Base-by-base conservation (phyloP, 495 filamentous ascomycete genomes). In the Hypoxylon perforatum region DNA sequence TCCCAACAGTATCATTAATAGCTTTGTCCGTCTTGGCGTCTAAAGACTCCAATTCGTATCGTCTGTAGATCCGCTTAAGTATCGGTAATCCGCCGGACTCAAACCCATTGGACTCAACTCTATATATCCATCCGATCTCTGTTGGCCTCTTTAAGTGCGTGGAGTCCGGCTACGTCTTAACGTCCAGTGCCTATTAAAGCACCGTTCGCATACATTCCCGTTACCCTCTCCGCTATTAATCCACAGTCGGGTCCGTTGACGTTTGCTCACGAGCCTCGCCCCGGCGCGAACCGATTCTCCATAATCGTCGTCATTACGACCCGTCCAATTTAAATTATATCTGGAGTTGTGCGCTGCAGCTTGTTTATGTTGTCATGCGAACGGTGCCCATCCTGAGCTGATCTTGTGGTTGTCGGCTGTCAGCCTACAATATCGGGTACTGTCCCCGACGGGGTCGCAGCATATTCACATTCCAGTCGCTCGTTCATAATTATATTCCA, bases 401-500 rank as follows among this genome's bases (percentile, higher is more conserved):
- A 15, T 25, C 41, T 66, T 53, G 47, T 57, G 62, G 58, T 49
- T 56, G 47, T 50, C 46, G 62, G 66, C 25, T 54, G 38, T 44
- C 33, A 44, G 25, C 57, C 54, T 54, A 14, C 22, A 41, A 45
- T 22, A 44, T 58, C 51, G 44, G 56, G 44, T 69, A 44, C 22
- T 55, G 23, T 56, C 55, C 18, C 46, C 30, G 38, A 53, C 60
- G 18, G 28, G 30, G 51, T 64, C 53, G 52, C 42, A 65, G 36
- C 35, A 11, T 15, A 56, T 17, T n/a, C 42, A 50, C 21, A 54
- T n/a, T 59, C 18, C 35, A 61, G 61, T 70, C 67, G 38, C 62
- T 70, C 67, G 67, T 69, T 69, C 28, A 57, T 48, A n/a, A n/a
- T n/a, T n/a, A 51, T 48, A 51, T 38, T 52, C 50, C 47, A 50